Base-by-base conservation (phyloP, 768 basidiomycete species). In the Porphyrellus cyaneotinctus region DNA sequence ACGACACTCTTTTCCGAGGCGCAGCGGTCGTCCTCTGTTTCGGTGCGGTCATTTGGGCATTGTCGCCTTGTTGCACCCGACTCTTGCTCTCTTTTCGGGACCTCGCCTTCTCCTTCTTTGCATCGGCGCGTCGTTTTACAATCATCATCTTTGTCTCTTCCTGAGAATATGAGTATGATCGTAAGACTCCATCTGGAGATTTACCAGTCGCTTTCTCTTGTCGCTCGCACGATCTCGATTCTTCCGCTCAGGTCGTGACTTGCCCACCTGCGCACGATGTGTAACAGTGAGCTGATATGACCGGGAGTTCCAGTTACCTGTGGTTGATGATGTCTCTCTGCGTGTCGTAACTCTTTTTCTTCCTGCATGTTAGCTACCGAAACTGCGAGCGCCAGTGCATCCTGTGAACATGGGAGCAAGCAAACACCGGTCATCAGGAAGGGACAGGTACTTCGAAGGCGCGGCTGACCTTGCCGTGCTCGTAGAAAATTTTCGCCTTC, bases 291-390 rank as follows among this genome's bases (percentile, higher is more conserved):
- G 59, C 43, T 39, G 14, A 55, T 56, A 56, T 52, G 24, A 45
- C 46, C 28, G 43, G 37, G 38, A 47, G 33, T 6, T 38, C 54
- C 49, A 32, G 47, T 46, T 42, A 75, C 77, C 75, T 75, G 73
- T 59, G 66, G 51, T 56, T 66, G 69, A 43, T 70, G 74, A 57
- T 66, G 70, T 59, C 70, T 78, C 58, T 72, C 70, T 47, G 64
- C 65, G 60, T 72, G 79, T 9, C 57, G 66, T 46, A 66, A 62
- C 7, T 70, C 56, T 49, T 74, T 79, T 59, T 78, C 61, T 64
- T 82, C 80, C 54, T 79, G 75, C 15, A 56, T 61, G 31, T 62
- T 62, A n/a, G 68, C 75, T 62, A 82, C 78, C 33, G 73, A 73
- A 53, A 68, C 59, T n/a, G 80, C 81, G 13, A 82, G 64, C 46